phyloP scores from a whole-genome alignment of 2,329 filamentous ascomycete species.

The Colletotrichum falcatum region DNA sequence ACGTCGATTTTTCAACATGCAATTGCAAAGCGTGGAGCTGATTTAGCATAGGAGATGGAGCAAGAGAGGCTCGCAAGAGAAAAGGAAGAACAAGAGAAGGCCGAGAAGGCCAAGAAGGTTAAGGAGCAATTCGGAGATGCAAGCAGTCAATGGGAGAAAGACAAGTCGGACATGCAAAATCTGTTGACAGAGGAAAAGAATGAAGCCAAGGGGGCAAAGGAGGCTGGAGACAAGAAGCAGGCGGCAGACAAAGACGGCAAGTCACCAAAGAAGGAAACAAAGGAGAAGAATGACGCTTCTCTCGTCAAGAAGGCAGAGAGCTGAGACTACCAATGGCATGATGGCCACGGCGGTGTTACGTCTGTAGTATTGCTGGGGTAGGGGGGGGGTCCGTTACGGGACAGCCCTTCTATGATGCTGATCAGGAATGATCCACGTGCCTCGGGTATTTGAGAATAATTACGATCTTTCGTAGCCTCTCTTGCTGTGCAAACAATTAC shows the following conservation, averaged over 20 bases:
- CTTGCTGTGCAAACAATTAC: neutral
- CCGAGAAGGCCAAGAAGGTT: constrained; percentile 80
- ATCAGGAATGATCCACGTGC: neutral
- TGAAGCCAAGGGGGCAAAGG: constrained; percentile 34
- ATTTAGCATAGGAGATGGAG: constrained; percentile 82
- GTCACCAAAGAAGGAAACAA: constrained; percentile 1
- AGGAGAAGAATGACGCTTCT: constrained; percentile 1
- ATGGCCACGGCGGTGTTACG: neutral
- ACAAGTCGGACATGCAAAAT: constrained; percentile 83
- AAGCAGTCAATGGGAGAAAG: constrained; percentile 87
- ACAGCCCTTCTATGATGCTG: neutral
- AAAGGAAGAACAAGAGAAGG: constrained; percentile 80
- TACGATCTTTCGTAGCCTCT: neutral
- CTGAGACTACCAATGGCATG: neutral
- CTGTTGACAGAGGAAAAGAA: constrained; percentile 56
- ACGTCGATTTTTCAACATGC: constrained; percentile 43
- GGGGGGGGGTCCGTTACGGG: neutral
- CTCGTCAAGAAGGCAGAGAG: constrained; percentile 27
- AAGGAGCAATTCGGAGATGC: constrained; percentile 84
- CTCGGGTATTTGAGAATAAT: neutral
- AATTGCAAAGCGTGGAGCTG: constrained; percentile 34
- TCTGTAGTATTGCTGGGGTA: neutral
- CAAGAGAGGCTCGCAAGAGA: constrained; percentile 84
- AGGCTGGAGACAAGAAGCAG: constrained; percentile 38
- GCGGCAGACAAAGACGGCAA: constrained; percentile 42